Conservation (phyloP, 2,329 filamentous ascomycete species). For the Fusarium pseudoanthophilum region DNA sequence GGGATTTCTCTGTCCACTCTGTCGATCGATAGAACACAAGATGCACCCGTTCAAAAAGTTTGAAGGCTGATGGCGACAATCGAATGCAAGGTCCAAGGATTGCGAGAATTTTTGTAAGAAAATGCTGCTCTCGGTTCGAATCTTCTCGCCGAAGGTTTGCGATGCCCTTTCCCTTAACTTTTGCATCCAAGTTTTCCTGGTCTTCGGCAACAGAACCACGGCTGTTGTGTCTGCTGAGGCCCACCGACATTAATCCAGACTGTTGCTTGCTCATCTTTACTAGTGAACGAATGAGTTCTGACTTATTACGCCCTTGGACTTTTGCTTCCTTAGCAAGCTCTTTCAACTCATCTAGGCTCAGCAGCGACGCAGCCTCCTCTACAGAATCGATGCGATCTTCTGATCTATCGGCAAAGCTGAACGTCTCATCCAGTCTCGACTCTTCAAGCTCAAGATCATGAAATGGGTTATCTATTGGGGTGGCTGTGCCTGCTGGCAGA, state of each 20-base stretch:
- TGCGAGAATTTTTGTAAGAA: slow-evolving; percentile 78
- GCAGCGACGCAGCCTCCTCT: slow-evolving; percentile 83
- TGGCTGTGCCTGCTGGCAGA: slow-evolving; percentile 59
- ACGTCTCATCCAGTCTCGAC: slow-evolving; percentile 63
- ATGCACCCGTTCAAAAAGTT: slow-evolving; percentile 92
- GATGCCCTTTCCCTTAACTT: background rate
- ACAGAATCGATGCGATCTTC: slow-evolving; percentile 78
- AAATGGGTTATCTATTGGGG: slow-evolving; percentile 27
- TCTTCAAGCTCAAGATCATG: slow-evolving; percentile 54
- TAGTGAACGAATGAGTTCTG: slow-evolving; percentile 79
- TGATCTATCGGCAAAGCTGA: slow-evolving; percentile 84
- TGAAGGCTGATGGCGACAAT: slow-evolving; percentile 76
- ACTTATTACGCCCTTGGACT: slow-evolving; percentile 87
- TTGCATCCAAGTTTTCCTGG: slow-evolving; percentile 49
- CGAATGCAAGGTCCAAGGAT: slow-evolving; percentile 86
- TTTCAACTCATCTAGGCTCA: slow-evolving; percentile 91
- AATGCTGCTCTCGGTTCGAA: slow-evolving; percentile 77
- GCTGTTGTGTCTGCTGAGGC: slow-evolving; percentile 72
- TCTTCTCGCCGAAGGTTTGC: slow-evolving; percentile 44
- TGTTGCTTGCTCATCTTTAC: slow-evolving; percentile 80
- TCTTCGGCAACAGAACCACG: slow-evolving; percentile 63
- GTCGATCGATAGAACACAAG: slow-evolving; percentile 96
- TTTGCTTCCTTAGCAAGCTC: slow-evolving; percentile 85
- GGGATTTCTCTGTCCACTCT: slow-evolving; percentile 96
- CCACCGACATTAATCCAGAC: slow-evolving; percentile 75